phyloP scores from a whole-genome alignment of 148 eudicot species.

The Fagopyrum esculentum region DNA sequence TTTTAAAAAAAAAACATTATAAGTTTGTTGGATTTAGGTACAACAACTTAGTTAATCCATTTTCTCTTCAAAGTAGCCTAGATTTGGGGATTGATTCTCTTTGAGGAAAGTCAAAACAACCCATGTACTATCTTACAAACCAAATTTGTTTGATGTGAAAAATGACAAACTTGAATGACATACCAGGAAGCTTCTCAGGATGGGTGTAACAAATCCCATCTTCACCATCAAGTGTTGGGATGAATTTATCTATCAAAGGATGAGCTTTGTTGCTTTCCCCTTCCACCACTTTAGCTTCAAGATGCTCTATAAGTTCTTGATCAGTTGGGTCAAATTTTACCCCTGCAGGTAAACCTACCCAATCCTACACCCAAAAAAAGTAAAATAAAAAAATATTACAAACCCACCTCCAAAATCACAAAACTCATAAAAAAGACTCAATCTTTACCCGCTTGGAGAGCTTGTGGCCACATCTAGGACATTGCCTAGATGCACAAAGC shows the following conservation, averaged over 20 bases:
- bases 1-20: not conserved
- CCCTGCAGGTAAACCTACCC: constrained; percentile 99
- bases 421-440: not conserved
- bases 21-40: constrained; percentile 66
- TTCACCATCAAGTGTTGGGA: constrained; percentile 96
- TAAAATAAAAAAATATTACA: constrained; percentile 13
- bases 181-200: constrained; percentile 99
- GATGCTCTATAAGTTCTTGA: constrained; percentile 96
- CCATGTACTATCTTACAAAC: not conserved
- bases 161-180: constrained; percentile 12
- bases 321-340: constrained; percentile 99
- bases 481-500: constrained; percentile 79
- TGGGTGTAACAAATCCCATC: constrained; percentile 99
- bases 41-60: constrained; percentile 26
- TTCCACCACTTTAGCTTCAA: constrained; percentile 87
- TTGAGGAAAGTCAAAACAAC: constrained; percentile 40
- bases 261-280: constrained; percentile 68
- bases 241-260: constrained; percentile 94
- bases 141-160: not conserved
- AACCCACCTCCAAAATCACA: not conserved
- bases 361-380: constrained; percentile 44
- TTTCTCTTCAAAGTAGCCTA: not conserved
- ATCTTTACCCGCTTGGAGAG: constrained; percentile 72
- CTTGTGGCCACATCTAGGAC: constrained; percentile 95
- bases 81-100: not conserved